phyloP scores from a whole-genome alignment of 1,284 basidiomycete genomes.

The Ustilago tritici region DNA sequence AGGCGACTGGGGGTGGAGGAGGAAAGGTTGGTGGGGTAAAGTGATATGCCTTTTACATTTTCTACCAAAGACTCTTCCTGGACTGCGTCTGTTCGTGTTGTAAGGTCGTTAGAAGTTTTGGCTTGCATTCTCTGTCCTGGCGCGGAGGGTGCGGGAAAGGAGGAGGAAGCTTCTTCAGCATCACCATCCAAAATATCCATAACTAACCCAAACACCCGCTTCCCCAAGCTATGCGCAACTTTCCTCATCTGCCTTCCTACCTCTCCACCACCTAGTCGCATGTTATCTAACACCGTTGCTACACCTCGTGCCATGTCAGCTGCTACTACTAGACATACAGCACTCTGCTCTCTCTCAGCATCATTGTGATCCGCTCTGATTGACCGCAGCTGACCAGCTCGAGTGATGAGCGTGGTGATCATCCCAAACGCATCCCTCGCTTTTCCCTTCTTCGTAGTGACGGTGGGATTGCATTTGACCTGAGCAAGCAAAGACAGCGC shows the following conservation, averaged over 20 bases:
- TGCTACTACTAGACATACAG: constrained; percentile 40
- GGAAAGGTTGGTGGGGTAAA: constrained; percentile 17
- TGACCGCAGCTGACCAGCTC: constrained; percentile 18
- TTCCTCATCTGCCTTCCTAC: constrained; percentile 44
- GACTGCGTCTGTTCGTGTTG: not conserved
- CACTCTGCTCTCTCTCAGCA: constrained; percentile 8
- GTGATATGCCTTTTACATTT: constrained; percentile 34
- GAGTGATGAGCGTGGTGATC: constrained; percentile 15
- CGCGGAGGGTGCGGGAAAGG: not conserved
- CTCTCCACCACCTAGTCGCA: constrained; percentile 12
- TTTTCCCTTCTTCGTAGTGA: constrained; percentile 2
- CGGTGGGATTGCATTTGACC: not conserved
- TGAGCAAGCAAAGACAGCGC: constrained; percentile 16
- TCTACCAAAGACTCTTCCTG: constrained; percentile 21
- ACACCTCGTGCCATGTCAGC: constrained; percentile 50
- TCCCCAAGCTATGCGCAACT: constrained; percentile 50
- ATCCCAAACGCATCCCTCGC: constrained; percentile 9
- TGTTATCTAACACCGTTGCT: constrained; percentile 37
- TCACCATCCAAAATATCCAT: constrained; percentile 55
- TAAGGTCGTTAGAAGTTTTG: not conserved
- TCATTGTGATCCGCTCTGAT: not conserved
- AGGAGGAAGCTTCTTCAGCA: constrained; percentile 32
- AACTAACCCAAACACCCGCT: constrained; percentile 31
- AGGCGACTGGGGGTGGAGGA: constrained; percentile 18
- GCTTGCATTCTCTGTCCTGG: not conserved